These are phyloP conservation scores for Colletotrichum eleusines DNA, from an alignment of 2,329 filamentous ascomycete species.

Conservation along the genomic window DNA sequence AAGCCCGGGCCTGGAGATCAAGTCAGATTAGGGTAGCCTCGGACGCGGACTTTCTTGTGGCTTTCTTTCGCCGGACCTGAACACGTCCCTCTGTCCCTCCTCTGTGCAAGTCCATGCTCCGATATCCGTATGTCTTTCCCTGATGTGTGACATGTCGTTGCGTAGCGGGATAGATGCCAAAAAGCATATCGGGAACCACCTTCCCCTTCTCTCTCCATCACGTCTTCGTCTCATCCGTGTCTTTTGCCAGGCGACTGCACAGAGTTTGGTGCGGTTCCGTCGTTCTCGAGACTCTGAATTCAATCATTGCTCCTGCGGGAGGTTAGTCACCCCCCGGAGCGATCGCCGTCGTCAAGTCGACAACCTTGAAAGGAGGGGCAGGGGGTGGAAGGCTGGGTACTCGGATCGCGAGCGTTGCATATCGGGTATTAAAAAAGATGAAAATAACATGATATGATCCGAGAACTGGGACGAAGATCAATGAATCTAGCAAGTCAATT, in stretches of 20 bases:
- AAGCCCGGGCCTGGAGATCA: constrained; percentile 29
- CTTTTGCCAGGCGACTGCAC: not conserved
- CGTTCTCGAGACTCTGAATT: constrained; percentile 8
- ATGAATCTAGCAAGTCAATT: constrained; percentile 3
- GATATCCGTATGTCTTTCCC: not conserved
- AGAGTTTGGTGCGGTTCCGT: constrained; percentile 20
- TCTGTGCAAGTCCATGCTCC: not conserved
- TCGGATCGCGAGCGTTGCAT: not conserved
- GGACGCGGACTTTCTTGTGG: not conserved
- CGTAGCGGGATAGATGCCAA: not conserved
- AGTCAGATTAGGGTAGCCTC: constrained; percentile 27
- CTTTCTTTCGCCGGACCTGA: not conserved
- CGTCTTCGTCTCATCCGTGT: not conserved
- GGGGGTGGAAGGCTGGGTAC: not conserved
- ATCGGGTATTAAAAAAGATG: not conserved
- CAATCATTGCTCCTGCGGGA: not conserved
- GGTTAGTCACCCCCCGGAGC: constrained; percentile 2
- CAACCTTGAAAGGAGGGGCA: not conserved
- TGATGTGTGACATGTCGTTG: not conserved
- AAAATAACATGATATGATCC: not conserved
- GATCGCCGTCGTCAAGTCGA: constrained; percentile 21
- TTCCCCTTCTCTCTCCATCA: no score
- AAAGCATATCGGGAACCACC: not conserved
- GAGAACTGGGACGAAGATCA: constrained; percentile 7
- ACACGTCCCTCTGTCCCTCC: not conserved